A percentile compares a stretch with the other conserved stretches of the same genome.
phyloP scores from a whole-genome alignment of 2,329 filamentous ascomycete genomes.

The Pestalotiopsis fici region DNA sequence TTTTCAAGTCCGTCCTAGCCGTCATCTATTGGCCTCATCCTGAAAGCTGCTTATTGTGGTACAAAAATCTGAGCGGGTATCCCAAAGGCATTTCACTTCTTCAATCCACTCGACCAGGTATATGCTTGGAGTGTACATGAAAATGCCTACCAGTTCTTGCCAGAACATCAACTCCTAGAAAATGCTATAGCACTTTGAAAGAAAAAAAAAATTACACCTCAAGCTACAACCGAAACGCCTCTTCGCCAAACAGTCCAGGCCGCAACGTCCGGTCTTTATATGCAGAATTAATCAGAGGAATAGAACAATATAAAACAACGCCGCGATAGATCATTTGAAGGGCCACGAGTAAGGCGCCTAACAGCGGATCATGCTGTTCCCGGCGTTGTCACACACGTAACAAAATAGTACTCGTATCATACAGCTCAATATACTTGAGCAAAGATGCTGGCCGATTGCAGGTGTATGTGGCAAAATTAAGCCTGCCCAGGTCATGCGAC shows the following conservation, averaged over 20 bases:
- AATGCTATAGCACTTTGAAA: background rate
- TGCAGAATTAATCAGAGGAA: background rate
- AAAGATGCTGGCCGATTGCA: background rate
- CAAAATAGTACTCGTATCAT: background rate
- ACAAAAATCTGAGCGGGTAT: conserved; percentile 5
- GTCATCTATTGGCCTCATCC: background rate
- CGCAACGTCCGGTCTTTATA: background rate
- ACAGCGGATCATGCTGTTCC: background rate
- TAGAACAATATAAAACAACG: background rate
- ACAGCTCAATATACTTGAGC: background rate
- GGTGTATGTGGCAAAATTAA: background rate
- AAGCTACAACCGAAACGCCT: background rate
- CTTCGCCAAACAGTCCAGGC: background rate
- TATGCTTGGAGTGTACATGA: conserved; percentile 3
- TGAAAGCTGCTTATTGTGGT: background rate
- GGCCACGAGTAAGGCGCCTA: background rate
- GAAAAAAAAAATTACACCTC: background rate
- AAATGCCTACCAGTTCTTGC: conserved; percentile 1
- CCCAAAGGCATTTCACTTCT: background rate
- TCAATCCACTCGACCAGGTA: conserved; percentile 3
- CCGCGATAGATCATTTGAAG: background rate
- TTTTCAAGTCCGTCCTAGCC: background rate
- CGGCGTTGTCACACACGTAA: background rate
- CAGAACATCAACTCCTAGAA: background rate
- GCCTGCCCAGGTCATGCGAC: background rate